These are phyloP conservation scores for Onygena corvina DNA, from an alignment of 2,329 filamentous ascomycete species.

Conservation along the genomic window DNA sequence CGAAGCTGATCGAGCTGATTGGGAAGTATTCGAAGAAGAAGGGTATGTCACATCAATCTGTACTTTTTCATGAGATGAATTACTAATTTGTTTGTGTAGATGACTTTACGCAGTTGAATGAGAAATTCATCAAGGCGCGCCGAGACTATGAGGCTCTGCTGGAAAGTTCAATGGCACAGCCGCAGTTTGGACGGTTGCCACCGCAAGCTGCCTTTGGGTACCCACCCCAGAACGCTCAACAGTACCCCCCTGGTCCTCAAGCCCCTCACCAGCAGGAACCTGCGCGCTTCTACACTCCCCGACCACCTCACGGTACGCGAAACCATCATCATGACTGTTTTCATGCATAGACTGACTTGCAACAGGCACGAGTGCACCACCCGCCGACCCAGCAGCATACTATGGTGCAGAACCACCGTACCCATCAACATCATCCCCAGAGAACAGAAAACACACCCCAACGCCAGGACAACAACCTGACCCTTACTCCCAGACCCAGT, in stretches of 20 bases:
- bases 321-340: too few relatives aligned
- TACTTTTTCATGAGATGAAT: conserved; percentile 6
- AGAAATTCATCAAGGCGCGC: conserved; percentile 98
- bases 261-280: conserved; percentile 44
- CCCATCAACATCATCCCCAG: conserved; percentile 31
- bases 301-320: conserved; percentile 27
- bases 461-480: conserved; percentile 36
- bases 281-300: conserved; percentile 56
- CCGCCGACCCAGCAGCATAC: conserved; percentile 48
- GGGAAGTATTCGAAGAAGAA: conserved; percentile 99
- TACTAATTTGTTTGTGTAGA: conserved; percentile 42
- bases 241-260: conserved; percentile 25
- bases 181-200: conserved; percentile 30
- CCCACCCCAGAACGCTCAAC: conserved; percentile 22
- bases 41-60: conserved; percentile 42
- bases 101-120: conserved; percentile 95
- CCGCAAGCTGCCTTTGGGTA: conserved; percentile 30
- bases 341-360: too few relatives aligned
- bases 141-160: conserved; percentile 93
- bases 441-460: conserved; percentile 28
- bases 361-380: conserved; percentile 25
- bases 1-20: conserved; percentile 94
- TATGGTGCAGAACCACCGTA: conserved; percentile 48
- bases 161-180: conserved; percentile 88
- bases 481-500: conserved; percentile 34